Evolutionary conservation across 2,329 filamentous ascomycete species (phyloP).

Genomic region (Cryphonectria parasitica): DNA sequence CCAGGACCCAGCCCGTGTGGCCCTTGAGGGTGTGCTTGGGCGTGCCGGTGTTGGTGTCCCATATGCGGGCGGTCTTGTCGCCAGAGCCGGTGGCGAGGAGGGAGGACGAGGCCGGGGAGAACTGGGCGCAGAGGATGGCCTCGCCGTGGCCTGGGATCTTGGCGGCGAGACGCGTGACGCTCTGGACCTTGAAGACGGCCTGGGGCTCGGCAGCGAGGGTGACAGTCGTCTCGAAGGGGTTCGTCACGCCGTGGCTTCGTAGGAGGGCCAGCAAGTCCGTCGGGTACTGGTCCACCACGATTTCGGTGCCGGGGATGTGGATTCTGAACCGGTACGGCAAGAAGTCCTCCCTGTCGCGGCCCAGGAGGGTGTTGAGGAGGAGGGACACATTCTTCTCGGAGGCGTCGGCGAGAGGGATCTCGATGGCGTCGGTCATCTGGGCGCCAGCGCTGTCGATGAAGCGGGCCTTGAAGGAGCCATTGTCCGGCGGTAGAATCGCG

Average conservation of each 20-base stretch:
- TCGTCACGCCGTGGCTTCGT: constrained; percentile 59
- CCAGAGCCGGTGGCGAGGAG: constrained; percentile 87
- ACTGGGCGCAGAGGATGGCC: constrained; percentile 83
- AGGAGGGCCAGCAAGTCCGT: constrained; percentile 58
- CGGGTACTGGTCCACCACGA: constrained; percentile 60
- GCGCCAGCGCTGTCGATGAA: constrained; percentile 82
- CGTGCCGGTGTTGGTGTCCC: constrained; percentile 93
- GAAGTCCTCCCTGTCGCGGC: constrained; percentile 59
- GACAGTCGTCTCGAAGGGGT: constrained; percentile 57
- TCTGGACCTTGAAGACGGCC: constrained; percentile 90
- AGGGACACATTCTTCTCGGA: constrained; percentile 88
- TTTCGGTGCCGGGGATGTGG: constrained; percentile 57
- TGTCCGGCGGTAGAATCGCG: constrained; percentile 67
- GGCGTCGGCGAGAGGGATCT: constrained; percentile 82
- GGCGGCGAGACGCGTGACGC: constrained; percentile 86
- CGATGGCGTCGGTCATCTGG: constrained; percentile 70
- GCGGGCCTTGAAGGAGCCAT: constrained; percentile 81
- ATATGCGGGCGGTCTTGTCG: constrained; percentile 88
- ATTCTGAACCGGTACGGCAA: constrained; percentile 66
- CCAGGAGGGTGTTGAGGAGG: constrained; percentile 82
- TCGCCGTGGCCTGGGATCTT: constrained; percentile 90
- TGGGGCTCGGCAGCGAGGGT: constrained; percentile 73
- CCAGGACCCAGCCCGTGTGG: constrained; percentile 88
- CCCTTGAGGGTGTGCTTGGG: constrained; percentile 84
- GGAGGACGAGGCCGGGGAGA: constrained; percentile 77